Evolutionary conservation across 139 green algal species (phyloP), one percentile per base, ranked within the genome.

Genomic region (Volvox reticuliferus): DNA sequence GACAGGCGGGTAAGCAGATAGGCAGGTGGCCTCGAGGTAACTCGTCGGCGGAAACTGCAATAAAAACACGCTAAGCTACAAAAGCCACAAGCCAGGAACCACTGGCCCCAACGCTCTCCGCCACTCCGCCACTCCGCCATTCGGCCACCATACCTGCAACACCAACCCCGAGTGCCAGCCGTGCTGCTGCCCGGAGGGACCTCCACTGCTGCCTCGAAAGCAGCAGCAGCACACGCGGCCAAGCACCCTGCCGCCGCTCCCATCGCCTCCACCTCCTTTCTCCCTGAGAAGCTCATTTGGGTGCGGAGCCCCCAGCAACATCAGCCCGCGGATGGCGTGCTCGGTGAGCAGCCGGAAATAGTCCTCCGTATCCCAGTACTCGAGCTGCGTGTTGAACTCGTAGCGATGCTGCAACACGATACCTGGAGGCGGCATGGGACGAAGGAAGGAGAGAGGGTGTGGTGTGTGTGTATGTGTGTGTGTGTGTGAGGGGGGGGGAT

Each of bases 331-430:
- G 61, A 95, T 93, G 61, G 93, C 93, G 79, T 95, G 93, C 88
- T 95, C 93, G 3, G 91, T 95, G 33, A 95, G 91, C 73, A 95
- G 69, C 13, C 68, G 82, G 84, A 95, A 93, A 90, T 93, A 92
- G 84, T 95, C 93, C 73, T 93, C 77, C 33, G 90, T 91, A 68
- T 93, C 88, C 88, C 84, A 93, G 67, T 91, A 89, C 86, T 86
- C 71, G 24, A 87, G 62, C 87, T 92, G 87, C 26, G 82, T 86
- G 50, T 91, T 91, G 77, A 85, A 89, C 92, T 92, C 92, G 78
- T 92, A 91, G 80, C 87, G 73, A 36, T 92, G 92, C 87, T 93
- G 90, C 76, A 95, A 73, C 63, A 93, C 90, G 24, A 95, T 95
- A 63, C 90, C 86, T 90, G 86, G 28, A 65, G 24, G 20, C 9